These are phyloP conservation scores for Echria macrotheca DNA, from an alignment of 495 filamentous ascomycete genomes.

Conservation along the genomic window DNA sequence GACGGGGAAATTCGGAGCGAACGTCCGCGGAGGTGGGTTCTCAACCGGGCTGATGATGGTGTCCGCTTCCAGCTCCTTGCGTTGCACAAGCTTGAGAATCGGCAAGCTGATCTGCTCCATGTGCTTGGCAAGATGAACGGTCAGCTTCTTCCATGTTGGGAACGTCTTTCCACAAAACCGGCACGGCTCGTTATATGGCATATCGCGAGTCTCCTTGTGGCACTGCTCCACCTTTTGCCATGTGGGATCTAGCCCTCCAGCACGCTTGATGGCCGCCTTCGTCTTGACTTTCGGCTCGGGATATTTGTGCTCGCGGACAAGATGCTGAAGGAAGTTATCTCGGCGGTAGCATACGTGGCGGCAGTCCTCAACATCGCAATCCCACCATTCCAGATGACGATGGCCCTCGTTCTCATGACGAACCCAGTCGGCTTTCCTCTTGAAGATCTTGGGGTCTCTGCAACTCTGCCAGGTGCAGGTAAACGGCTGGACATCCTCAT, in stretches of 20 bases:
- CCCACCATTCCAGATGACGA: conserved; percentile 90
- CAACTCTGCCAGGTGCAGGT: conserved; percentile 88
- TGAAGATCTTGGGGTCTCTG: conserved; percentile 88
- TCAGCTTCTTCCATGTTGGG: conserved; percentile 88
- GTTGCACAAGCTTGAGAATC: conserved; percentile 66
- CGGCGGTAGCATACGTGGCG: conserved; percentile 81
- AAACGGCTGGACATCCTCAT: conserved; percentile 93
- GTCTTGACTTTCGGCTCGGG: conserved; percentile 67
- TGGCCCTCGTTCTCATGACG: conserved; percentile 93
- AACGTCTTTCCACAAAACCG: conserved; percentile 83
- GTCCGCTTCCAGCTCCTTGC: conserved; percentile 50
- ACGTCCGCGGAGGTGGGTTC: conserved; percentile 40
- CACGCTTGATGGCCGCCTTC: conserved; percentile 51
- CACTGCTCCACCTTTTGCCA: conserved; percentile 78
- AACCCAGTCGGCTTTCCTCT: conserved; percentile 96
- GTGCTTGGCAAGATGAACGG: conserved; percentile 90
- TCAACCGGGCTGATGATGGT: conserved; percentile 62
- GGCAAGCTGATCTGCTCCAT: conserved; percentile 94
- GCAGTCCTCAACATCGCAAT: conserved; percentile 75
- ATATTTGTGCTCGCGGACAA: conserved; percentile 89
- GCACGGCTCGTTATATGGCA: conserved; percentile 75
- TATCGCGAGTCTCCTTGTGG: conserved; percentile 59
- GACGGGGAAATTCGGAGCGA: conserved; percentile 28
- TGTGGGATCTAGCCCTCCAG: conserved; percentile 53
- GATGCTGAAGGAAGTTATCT: conserved; percentile 93